A percentile compares a stretch with the other conserved stretches of the same genome.
Evolutionary conservation across 441 rosid species (phyloP).

Genomic region (Aquilaria agallochum): DNA sequence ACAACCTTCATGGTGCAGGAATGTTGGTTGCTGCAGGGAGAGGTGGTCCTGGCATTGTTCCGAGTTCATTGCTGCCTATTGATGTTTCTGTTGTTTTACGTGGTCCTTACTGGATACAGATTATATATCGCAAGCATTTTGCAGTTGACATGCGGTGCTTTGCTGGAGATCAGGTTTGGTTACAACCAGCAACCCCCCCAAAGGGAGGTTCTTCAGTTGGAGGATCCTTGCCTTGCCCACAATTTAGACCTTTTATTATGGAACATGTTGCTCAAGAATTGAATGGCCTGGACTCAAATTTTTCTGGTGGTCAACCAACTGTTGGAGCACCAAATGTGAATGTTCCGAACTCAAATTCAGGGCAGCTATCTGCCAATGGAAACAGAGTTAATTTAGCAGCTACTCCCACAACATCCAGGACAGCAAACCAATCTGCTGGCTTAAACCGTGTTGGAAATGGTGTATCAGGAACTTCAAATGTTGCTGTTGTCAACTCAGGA

Average conservation of each 20-base stretch:
- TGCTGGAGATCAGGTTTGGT: slow-evolving; percentile 99
- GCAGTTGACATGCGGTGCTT: slow-evolving; percentile 99
- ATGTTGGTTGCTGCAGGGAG: slow-evolving; percentile 82
- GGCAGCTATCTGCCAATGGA: slow-evolving; percentile 64
- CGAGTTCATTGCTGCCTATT: slow-evolving; percentile 93
- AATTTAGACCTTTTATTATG: slow-evolving; percentile 99
- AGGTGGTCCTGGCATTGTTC: slow-evolving; percentile 97
- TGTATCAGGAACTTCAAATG: slow-evolving; percentile 58
- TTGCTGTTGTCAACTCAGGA: slow-evolving; percentile 55
- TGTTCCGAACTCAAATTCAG: slow-evolving; percentile 40
- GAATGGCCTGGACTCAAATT: slow-evolving; percentile 85
- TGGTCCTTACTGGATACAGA: slow-evolving; percentile 97
- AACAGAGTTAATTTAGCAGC: slow-evolving; percentile 62
- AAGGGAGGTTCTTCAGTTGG: slow-evolving; percentile 90
- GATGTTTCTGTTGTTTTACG: slow-evolving; percentile 99
- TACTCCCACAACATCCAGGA: slow-evolving; percentile 61
- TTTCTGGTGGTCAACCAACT: slow-evolving; percentile 63
- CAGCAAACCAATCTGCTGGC: slow-evolving; percentile 53
- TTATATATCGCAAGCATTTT: slow-evolving; percentile 92
- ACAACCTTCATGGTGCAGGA: slow-evolving; percentile 59
- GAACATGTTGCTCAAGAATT: slow-evolving; percentile 99
- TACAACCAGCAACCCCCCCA: slow-evolving; percentile 99
- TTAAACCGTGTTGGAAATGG: slow-evolving; percentile 74
- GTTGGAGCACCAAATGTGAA: slow-evolving; percentile 48
- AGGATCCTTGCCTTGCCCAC: slow-evolving; percentile 99